Evolutionary conservation across 2,329 filamentous ascomycete genomes (phyloP).

Genomic region (Sodiomyces alkalinus): DNA sequence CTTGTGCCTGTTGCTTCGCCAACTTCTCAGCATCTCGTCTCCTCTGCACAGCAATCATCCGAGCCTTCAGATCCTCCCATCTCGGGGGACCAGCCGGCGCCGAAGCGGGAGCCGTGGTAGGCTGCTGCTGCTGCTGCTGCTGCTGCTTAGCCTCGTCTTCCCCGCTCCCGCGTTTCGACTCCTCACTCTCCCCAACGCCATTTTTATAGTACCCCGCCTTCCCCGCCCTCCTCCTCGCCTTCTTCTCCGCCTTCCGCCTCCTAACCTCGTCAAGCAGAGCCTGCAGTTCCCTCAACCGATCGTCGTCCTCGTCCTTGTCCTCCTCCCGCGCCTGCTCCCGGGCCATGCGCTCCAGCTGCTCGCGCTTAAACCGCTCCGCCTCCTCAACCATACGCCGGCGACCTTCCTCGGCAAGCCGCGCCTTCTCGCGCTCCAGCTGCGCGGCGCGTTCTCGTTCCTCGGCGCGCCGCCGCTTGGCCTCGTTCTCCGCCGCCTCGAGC

Average conservation of each 20-base stretch:
- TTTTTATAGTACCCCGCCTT: too few species aligned
- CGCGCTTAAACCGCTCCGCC: slow-evolving; percentile 23
- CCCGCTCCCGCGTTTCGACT: background rate
- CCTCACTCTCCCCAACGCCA: background rate
- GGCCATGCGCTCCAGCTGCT: slow-evolving; percentile 11
- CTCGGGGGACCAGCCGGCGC: slow-evolving; percentile 4
- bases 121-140: background rate
- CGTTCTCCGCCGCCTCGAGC: slow-evolving; percentile 61
- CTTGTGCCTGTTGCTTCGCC: slow-evolving; percentile 35
- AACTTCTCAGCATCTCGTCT: slow-evolving; percentile 35
- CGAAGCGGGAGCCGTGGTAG: too few species aligned
- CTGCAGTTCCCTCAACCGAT: slow-evolving; percentile 8
- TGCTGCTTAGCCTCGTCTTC: background rate
- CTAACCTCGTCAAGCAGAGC: slow-evolving; percentile 19
- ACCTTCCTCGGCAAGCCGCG: slow-evolving; percentile 17
- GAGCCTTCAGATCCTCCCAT: slow-evolving; percentile 9
- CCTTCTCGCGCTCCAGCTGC: slow-evolving; percentile 22
- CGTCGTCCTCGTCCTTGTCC: slow-evolving; percentile 16
- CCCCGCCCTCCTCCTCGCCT: slow-evolving; percentile 13
- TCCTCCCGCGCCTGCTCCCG: slow-evolving; percentile 19
- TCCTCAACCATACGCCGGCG: slow-evolving; percentile 21
- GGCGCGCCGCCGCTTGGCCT: slow-evolving; percentile 43
- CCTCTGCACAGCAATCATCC: slow-evolving; percentile 19
- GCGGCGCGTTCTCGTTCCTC: slow-evolving; percentile 22
- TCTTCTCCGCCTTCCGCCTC: slow-evolving; percentile 20